Evolutionary conservation across 1,139 yeast species (phyloP).

Genomic region (Eremothecium coryli): DNA sequence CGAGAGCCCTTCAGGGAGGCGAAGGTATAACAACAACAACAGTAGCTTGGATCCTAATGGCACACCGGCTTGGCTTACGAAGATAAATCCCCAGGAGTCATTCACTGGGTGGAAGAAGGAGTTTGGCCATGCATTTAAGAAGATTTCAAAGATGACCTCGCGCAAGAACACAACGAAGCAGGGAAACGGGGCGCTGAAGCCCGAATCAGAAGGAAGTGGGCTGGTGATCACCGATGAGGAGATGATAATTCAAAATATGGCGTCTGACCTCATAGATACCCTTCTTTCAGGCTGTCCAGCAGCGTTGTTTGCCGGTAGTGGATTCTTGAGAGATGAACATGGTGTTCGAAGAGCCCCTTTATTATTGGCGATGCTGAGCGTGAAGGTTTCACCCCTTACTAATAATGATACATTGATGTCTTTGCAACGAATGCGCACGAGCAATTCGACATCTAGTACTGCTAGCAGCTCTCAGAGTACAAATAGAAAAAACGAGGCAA

Average conservation of each 20-base stretch:
- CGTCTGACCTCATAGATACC: slow-evolving; percentile 55
- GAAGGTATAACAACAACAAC: slow-evolving; percentile 1
- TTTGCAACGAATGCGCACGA: slow-evolving; percentile 1
- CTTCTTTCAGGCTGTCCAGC: slow-evolving; percentile 72
- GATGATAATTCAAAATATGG: slow-evolving; percentile 36
- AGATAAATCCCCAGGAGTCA: slow-evolving; percentile 11
- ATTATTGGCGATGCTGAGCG: slow-evolving; percentile 60
- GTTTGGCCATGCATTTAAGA: slow-evolving; percentile 24
- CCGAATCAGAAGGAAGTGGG: slow-evolving; percentile 5
- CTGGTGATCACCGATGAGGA: slow-evolving; percentile 14
- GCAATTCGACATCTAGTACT: slow-evolving; percentile 9
- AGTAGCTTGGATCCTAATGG: slow-evolving; percentile 40
- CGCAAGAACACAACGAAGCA: slow-evolving; percentile 6
- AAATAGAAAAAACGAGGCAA: slow-evolving; percentile 18
- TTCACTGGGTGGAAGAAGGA: slow-evolving; percentile 27
- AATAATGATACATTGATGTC: slow-evolving; percentile 17
- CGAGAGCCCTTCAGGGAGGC: neutral
- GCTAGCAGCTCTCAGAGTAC: slow-evolving; percentile 13
- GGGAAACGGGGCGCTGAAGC: neutral
- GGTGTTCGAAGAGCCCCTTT: slow-evolving; percentile 77
- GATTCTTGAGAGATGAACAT: slow-evolving; percentile 67
- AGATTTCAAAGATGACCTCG: slow-evolving; percentile 20
- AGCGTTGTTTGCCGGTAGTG: slow-evolving; percentile 64
- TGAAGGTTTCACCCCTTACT: slow-evolving; percentile 42
- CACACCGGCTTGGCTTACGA: slow-evolving; percentile 6